Evolutionary conservation across 192 early-diverging fungal genomes (phyloP), one percentile per base, ranked within the genome.

Genomic region (Umbelopsis sp.): DNA sequence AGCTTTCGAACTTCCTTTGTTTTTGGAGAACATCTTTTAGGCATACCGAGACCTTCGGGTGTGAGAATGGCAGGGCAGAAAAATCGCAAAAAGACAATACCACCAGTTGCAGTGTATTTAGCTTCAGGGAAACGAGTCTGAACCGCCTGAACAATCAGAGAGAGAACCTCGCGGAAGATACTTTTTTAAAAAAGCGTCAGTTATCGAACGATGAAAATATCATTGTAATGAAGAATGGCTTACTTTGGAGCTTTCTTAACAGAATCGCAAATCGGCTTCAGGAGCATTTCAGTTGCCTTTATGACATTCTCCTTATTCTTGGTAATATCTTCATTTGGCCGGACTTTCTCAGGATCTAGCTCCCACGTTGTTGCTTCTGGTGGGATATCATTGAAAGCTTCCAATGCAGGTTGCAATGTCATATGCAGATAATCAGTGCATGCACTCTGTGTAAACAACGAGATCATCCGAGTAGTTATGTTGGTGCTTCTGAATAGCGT

Each of bases 1-100:
- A 95, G 91, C 47, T 94, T 88, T 45, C 92, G 85, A 32, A 94
- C 76, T 34, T 94, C 90, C 49, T 90, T 87, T 49, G 81, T 79
- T 52, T 83, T 84, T 43, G 92, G 87, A 26, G 89, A 82, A 17
- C 84, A 70, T 9, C 73, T 68, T 66, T 81, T 78, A 49, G 93
- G 82, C 65, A 98, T 79, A 1, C 89, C 90, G 68, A 90, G 89
- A 6, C 80, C 80, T 73, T 97, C 95, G 5, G 97, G 97, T 3
- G 95, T 86, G 11, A 97, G 91, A 71, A 97, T 97, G 3, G 93
- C 94, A 1, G 96, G 96, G 74, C 95, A 93, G 72, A 98, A 86
- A 85, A 98, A 94, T 26, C 97, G 91, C 69, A 99, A 79, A 76
- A 99, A 98, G 50, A 99, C 84, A 71, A 98, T 96, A 0, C 94